Conservation (phyloP, 2,329 filamentous ascomycete genomes). For the Didymellaceae sp. region DNA sequence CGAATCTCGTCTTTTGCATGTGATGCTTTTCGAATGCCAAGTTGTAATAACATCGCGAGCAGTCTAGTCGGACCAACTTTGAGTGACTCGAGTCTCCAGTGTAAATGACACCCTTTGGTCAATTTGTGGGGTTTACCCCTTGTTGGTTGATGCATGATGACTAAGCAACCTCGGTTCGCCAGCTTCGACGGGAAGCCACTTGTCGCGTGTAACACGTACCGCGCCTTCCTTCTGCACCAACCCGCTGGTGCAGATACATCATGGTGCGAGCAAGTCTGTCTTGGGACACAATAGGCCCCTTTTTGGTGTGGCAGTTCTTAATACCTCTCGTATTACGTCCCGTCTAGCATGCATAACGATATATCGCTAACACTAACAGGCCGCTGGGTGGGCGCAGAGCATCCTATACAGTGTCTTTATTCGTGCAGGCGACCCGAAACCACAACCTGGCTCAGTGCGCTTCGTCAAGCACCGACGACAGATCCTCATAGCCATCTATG, state of each 20-base stretch:
- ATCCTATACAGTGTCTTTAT: constrained; percentile 89
- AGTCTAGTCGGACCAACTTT: too few relatives aligned
- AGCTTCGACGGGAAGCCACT: constrained; percentile 8
- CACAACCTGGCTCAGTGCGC: constrained; percentile 69
- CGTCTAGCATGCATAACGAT: background rate
- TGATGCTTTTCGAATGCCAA: background rate
- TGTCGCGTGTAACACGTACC: constrained; percentile 18
- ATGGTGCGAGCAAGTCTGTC: constrained; percentile 38
- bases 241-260: background rate
- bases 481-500: constrained; percentile 83
- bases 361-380: constrained; percentile 32
- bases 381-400: constrained; percentile 63
- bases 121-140: too few relatives aligned
- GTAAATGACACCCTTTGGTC: background rate
- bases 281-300: constrained; percentile 40
- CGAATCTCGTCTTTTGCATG: background rate
- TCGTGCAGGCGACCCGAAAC: constrained; percentile 85
- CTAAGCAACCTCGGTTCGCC: constrained; percentile 14
- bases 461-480: constrained; percentile 77
- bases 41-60: too few relatives aligned
- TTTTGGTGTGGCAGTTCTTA: constrained; percentile 46
- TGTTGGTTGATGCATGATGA: too few relatives aligned
- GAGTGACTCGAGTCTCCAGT: too few relatives aligned
- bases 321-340: constrained; percentile 36
- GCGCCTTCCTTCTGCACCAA: constrained; percentile 2